phyloP scores from a whole-genome alignment of 2,329 filamentous ascomycete genomes.

The Daldinia sp. region DNA sequence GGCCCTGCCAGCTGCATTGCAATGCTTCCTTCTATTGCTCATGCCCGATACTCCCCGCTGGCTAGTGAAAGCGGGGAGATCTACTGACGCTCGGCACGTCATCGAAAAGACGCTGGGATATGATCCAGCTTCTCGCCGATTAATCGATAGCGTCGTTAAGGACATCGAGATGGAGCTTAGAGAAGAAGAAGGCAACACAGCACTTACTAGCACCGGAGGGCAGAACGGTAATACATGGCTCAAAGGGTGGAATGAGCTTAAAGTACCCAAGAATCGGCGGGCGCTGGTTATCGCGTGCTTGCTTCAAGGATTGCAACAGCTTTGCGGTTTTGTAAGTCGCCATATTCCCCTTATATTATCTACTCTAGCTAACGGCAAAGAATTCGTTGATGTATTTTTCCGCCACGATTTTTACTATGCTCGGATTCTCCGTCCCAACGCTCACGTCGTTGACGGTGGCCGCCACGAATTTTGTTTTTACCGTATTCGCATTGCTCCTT shows the following conservation, averaged over 20 bases:
- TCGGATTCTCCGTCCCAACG: conserved; percentile 81
- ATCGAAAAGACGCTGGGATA: conserved; percentile 64
- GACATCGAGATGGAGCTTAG: conserved; percentile 78
- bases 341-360: not conserved
- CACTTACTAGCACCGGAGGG: conserved; percentile 47
- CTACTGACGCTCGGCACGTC: conserved; percentile 69
- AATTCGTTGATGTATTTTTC: conserved; percentile 95
- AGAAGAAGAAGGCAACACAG: conserved; percentile 68
- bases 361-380: conserved; percentile 46
- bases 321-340: conserved; percentile 77
- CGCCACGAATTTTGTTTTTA: conserved; percentile 83
- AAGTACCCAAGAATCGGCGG: conserved; percentile 70
- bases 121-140: conserved; percentile 52
- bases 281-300: conserved; percentile 86
- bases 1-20: conserved; percentile 76
- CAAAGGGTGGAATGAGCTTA: conserved; percentile 61
- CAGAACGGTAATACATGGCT: conserved; percentile 48
- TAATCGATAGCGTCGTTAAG: conserved; percentile 68
- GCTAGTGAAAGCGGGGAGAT: conserved; percentile 75
- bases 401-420: conserved; percentile 78
- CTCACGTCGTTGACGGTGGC: conserved; percentile 83
- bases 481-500: conserved; percentile 74
- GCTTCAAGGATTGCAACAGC: conserved; percentile 85
- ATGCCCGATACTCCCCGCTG: conserved; percentile 92
- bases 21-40: conserved; percentile 71